Conservation (phyloP, 306 rosid genomes). For the Malus asiatica region DNA sequence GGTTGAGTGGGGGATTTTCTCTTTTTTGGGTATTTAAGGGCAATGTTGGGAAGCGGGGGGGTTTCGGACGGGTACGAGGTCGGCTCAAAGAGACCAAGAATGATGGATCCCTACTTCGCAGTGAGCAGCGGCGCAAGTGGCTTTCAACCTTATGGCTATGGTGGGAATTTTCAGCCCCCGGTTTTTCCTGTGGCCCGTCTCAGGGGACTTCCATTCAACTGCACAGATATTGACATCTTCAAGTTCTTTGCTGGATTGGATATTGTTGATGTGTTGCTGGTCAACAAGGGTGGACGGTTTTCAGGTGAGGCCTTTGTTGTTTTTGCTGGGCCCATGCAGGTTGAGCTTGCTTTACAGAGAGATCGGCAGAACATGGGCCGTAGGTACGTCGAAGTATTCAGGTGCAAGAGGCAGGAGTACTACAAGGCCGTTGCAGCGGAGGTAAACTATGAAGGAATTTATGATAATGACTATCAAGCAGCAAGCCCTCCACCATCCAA, state of each 20-base stretch:
- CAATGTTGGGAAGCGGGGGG: constrained; percentile 99
- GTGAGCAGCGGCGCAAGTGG: constrained; percentile 76
- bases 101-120: constrained; percentile 99
- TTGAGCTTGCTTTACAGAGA: constrained; percentile 81
- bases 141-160: constrained; percentile 43
- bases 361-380: constrained; percentile 97
- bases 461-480: constrained; percentile 76
- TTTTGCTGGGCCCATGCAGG: constrained; percentile 92
- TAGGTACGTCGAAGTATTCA: constrained; percentile 88
- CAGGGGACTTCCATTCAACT: constrained; percentile 97
- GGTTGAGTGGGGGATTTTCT: constrained; percentile 92
- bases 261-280: constrained; percentile 90
- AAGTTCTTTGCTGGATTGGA: constrained; percentile 95
- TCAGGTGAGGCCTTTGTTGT: constrained; percentile 96
- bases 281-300: constrained; percentile 91
- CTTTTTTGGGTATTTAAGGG: constrained; percentile 86
- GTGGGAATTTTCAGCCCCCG: constrained; percentile 37
- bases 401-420: constrained; percentile 94
- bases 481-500: constrained; percentile 93
- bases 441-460: constrained; percentile 76
- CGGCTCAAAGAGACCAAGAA: constrained; percentile 99
- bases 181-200: constrained; percentile 94
- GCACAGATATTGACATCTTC: constrained; percentile 86
- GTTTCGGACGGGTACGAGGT: constrained; percentile 99
- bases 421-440: constrained; percentile 87